Base-by-base conservation (phyloP, 495 filamentous ascomycete species). In the Mytilinidion resinicola region DNA sequence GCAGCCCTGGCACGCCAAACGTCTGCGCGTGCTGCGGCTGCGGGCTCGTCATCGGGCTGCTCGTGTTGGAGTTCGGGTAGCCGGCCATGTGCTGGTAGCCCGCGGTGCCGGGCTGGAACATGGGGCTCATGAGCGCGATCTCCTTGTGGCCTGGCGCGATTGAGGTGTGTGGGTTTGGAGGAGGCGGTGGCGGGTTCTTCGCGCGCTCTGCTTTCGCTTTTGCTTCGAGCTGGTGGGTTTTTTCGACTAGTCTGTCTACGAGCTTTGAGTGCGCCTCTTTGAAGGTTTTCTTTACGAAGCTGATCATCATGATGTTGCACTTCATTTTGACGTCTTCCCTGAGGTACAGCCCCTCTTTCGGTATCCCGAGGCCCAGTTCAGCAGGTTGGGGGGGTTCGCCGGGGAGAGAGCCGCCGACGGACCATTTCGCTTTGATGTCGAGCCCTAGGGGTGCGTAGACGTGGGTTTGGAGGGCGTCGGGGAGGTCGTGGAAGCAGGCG, bases 311-410 rank as follows among this genome's bases (percentile, higher is more conserved):
- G 17, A 89, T 73, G 63, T 90, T 91, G 76, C 86, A 90, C 53
- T 78, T 77, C 73, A 93, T 82, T 52, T 88, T 81, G 44, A 90
- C 82, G 57, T 91, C 88, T 72, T 91, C 88, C 9, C 84, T 77
- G 19, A 91, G 70, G 67, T 87, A 91, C 0, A 93, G 77, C 1
- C 88, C 88, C 25, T 77, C 75, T 10, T 73, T 69, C 1, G 87
- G 87, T 1, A 76, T 72, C 10, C 80, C 79, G 20, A 85, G 65
- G 9, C 84, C 85, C 1, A 85, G 68, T 68, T 89, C 87, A 1
- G 75, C 69, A 0, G 81, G 73, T 57, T 82, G 72, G 10, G 73
- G 72, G 0, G 78, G 75, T 60, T 90, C 87, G 39, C 85, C 85
- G 0, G 82, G 84, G 12, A 86, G 67, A 20, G 75, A 77, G 11